These are phyloP conservation scores for Cinnamomum chago DNA, from an alignment of 164 flowering plant genomes.

Conservation along the genomic window DNA sequence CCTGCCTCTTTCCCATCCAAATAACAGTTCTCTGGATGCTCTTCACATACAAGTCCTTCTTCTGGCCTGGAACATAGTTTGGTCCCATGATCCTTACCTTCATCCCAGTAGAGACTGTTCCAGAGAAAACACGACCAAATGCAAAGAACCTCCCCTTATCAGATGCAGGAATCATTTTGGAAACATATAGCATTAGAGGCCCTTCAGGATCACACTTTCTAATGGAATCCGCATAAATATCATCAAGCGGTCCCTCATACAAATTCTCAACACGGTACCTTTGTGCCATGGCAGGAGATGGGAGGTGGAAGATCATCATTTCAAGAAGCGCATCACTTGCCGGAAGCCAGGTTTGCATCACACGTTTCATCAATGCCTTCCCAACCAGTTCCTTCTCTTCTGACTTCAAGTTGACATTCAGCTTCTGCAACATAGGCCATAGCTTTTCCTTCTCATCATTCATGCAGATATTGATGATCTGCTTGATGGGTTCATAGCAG, in stretches of 20 bases:
- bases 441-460: slow-evolving; percentile 36
- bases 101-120: slow-evolving; percentile 28
- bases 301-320: slow-evolving; percentile 37
- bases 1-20: slow-evolving; percentile 40
- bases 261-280: slow-evolving; percentile 34
- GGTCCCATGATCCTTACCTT: slow-evolving; percentile 38
- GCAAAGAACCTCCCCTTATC: slow-evolving; percentile 36
- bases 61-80: slow-evolving; percentile 30
- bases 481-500: slow-evolving; percentile 35
- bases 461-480: slow-evolving; percentile 31
- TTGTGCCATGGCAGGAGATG: slow-evolving; percentile 32
- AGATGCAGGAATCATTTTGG: slow-evolving; percentile 37
- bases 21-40: slow-evolving; percentile 34
- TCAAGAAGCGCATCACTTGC: slow-evolving; percentile 27
- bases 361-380: slow-evolving; percentile 34
- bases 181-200: slow-evolving; percentile 33
- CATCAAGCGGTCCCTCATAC: slow-evolving; percentile 37
- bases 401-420: slow-evolving; percentile 27
- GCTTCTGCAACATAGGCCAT: slow-evolving; percentile 32
- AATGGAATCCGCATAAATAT: slow-evolving; percentile 28
- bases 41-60: slow-evolving; percentile 32
- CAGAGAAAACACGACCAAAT: slow-evolving; percentile 36
- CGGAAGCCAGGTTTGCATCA: slow-evolving; percentile 37
- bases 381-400: slow-evolving; percentile 31
- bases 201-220: slow-evolving; percentile 35